A percentile compares a stretch with the other conserved stretches of the same genome.
Evolutionary conservation across 768 basidiomycete species (phyloP).

Genomic region (Rhizopogon vinicolor): DNA sequence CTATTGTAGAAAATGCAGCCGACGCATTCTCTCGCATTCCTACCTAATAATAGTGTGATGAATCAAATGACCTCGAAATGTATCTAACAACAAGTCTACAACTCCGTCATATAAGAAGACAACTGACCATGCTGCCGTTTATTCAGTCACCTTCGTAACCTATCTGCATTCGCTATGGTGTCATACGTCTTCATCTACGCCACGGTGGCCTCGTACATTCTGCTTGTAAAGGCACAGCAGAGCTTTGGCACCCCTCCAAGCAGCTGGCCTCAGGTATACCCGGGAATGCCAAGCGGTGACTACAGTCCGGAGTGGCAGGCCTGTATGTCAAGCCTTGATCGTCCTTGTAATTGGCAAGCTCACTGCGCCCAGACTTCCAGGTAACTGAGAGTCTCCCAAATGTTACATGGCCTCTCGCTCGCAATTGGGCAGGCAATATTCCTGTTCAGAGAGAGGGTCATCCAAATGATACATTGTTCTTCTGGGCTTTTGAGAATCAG

Average conservation of each 20-base stretch:
- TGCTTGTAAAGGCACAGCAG: slow-evolving; percentile 17
- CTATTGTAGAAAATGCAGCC: not conserved
- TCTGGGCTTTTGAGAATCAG: slow-evolving; percentile 56
- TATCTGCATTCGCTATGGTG: slow-evolving; percentile 15
- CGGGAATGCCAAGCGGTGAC: slow-evolving; percentile 39
- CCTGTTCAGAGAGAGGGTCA: slow-evolving; percentile 54
- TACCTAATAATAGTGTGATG: slow-evolving; percentile 9
- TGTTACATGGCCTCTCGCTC: slow-evolving; percentile 47
- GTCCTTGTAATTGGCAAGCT: not conserved
- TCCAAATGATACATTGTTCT: slow-evolving; percentile 64
- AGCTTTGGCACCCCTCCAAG: slow-evolving; percentile 18
- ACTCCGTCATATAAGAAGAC: not conserved
- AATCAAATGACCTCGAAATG: not conserved
- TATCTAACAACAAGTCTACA: not conserved
- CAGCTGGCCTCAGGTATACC: slow-evolving; percentile 37
- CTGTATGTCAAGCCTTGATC: slow-evolving; percentile 35
- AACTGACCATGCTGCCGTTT: not conserved
- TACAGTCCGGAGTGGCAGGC: slow-evolving; percentile 58
- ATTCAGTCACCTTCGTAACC: slow-evolving; percentile 3
- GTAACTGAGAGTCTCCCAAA: slow-evolving; percentile 56
- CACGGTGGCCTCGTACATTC: not conserved
- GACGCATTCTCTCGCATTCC: not conserved
- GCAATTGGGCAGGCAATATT: slow-evolving; percentile 63
- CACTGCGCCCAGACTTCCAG: slow-evolving; percentile 43
- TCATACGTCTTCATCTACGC: slow-evolving; percentile 8